Evolutionary conservation across 305 asterid genomes (phyloP), one percentile per base, ranked within the genome.

Genomic region (Fraxinus sp.): DNA sequence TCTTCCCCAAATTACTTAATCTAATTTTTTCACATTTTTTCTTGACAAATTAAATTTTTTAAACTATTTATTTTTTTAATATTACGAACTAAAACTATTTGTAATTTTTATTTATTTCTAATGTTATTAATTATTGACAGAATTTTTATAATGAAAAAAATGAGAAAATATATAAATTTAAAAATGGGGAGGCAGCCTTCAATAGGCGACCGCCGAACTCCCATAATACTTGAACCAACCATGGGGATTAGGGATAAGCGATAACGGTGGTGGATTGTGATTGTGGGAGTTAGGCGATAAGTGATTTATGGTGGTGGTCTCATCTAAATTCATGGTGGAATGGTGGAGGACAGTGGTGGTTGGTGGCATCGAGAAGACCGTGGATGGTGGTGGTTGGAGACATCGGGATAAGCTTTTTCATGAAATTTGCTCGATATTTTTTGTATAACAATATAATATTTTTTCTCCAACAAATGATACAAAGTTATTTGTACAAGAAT

Each of bases 401-500:
- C 64, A 5, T n/a, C 8, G 24, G 9, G 24, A 55, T 16, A 55
- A 52, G 14, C 20, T 14, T 16, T 14, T 49, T 5, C 64, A n/a
- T 55, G 64, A 52, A 52, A n/a, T 55, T 55, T 55, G 24, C 9
- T 55, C 64, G 9, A 55, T 55, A 16, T 5, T 5, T 52, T 55
- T 16, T 5, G 24, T 6, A 32, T 46, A 73, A 70, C 83, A 86
- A 85, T 85, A 71, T 57, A 81, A 79, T 37, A 73, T 78, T 46
- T 83, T 83, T 79, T 83, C 89, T 86, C 81, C 11, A 16, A 62
- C 59, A 73, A 57, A 80, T 30, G 74, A 62, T 3, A 64, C 4
- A 11, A 20, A 64, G 1, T 64, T 24, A 6, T 5, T 64, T 9
- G n/a, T 64, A 22, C 16, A 20, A 59, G 44, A 39, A 41, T 18